These are phyloP conservation scores for Scheffersomyces amazonensis DNA, from an alignment of 805 yeast genomes.

Conservation along the genomic window DNA sequence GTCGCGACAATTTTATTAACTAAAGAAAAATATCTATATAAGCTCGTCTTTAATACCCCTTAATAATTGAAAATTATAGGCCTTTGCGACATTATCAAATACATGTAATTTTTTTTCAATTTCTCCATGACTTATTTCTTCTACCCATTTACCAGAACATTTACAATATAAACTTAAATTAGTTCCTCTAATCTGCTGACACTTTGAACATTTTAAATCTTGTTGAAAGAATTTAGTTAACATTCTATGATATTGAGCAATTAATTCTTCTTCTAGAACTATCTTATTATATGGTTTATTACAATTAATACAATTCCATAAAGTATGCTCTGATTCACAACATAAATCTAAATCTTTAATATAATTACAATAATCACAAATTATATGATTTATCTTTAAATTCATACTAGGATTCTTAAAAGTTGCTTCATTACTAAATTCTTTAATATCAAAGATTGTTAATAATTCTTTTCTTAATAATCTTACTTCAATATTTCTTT, in stretches of 20 bases:
- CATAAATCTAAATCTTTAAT: slow-evolving; percentile 81
- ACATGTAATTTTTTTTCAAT: slow-evolving; percentile 45
- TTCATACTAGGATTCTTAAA: slow-evolving; percentile 76
- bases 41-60: slow-evolving; percentile 28
- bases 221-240: slow-evolving; percentile 68
- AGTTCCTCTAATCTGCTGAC: slow-evolving; percentile 63
- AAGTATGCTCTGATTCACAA: slow-evolving; percentile 50
- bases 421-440: slow-evolving; percentile 72
- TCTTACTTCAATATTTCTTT: slow-evolving; percentile 69
- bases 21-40: slow-evolving; percentile 3
- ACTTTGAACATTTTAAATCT: slow-evolving; percentile 78
- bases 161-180: slow-evolving; percentile 72
- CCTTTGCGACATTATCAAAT: slow-evolving; percentile 57
- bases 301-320: slow-evolving; percentile 71
- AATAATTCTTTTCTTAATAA: slow-evolving; percentile 72
- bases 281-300: slow-evolving; percentile 60
- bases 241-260: slow-evolving; percentile 56
- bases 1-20: too few relatives aligned
- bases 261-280: slow-evolving; percentile 74
- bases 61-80: slow-evolving; percentile 59
- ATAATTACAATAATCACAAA: slow-evolving; percentile 78
- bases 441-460: slow-evolving; percentile 72
- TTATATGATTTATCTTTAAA: slow-evolving; percentile 60
- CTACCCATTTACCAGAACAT: slow-evolving; percentile 87
- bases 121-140: slow-evolving; percentile 45